A percentile compares a stretch with the other conserved stretches of the same genome.
Evolutionary conservation across 768 basidiomycete species (phyloP).

Genomic region (Terana coerulea): DNA sequence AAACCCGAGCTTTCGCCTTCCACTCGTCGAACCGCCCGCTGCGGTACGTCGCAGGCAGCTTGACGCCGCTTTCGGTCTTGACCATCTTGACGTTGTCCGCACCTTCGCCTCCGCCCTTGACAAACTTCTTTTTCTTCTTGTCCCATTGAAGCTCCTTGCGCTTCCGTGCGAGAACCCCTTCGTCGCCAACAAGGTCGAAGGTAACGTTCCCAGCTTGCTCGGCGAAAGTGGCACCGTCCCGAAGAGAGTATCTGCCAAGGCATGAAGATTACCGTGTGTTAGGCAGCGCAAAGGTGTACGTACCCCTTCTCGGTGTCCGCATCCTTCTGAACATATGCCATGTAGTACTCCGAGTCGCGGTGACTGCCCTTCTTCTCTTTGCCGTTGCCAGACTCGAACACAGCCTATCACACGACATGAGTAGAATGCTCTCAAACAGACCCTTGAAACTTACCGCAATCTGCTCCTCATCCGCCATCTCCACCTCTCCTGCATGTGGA

Average conservation of each 20-base stretch:
- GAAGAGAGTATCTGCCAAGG: conserved; percentile 72
- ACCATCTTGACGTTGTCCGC: conserved; percentile 94
- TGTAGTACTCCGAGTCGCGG: conserved; percentile 84
- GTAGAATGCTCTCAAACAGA: neutral
- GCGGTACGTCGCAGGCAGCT: conserved; percentile 87
- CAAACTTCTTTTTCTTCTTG: conserved; percentile 93
- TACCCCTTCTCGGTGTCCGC: conserved; percentile 89
- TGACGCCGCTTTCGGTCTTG: conserved; percentile 86
- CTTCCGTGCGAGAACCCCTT: conserved; percentile 56
- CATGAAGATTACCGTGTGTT: conserved; percentile 4
- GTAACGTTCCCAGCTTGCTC: conserved; percentile 77
- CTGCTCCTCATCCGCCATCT: conserved; percentile 79
- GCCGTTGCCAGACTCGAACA: conserved; percentile 52
- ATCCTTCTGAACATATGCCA: conserved; percentile 89
- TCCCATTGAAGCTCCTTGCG: conserved; percentile 83
- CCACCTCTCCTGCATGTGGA: no score
- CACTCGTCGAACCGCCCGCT: conserved; percentile 96
- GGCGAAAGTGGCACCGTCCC: conserved; percentile 83
- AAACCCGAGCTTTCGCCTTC: conserved; percentile 74
- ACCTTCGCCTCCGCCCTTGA: conserved; percentile 80
- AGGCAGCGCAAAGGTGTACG: conserved; percentile 17
- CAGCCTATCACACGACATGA: conserved; percentile 42
- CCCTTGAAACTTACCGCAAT: conserved; percentile 51
- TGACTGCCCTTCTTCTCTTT: conserved; percentile 46
- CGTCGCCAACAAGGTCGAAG: conserved; percentile 83